Evolutionary conservation across 805 yeast genomes (phyloP).

Genomic region (Cyberlindnera veronae): DNA sequence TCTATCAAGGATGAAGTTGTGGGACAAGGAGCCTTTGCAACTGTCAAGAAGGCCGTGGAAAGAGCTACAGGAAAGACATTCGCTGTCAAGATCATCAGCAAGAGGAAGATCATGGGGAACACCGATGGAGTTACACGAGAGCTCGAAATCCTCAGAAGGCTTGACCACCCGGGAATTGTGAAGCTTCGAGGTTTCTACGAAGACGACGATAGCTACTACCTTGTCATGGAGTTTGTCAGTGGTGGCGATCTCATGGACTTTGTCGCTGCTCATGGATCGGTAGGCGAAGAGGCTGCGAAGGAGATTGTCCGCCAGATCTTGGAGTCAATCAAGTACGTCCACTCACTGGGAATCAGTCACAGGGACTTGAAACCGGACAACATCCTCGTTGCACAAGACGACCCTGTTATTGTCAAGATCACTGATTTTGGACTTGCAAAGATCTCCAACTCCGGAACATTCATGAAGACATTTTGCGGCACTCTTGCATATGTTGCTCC

Average conservation of each 20-base stretch:
- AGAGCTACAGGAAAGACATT: constrained; percentile 78
- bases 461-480: constrained; percentile 96
- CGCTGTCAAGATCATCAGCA: constrained; percentile 88
- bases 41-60: constrained; percentile 87
- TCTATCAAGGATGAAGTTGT: constrained; percentile 80
- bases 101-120: constrained; percentile 75
- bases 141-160: constrained; percentile 68
- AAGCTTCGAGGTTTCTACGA: constrained; percentile 80
- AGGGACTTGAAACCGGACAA: constrained; percentile 97
- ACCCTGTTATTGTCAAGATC: constrained; percentile 87
- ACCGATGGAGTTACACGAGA: constrained; percentile 84
- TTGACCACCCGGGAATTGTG: constrained; percentile 86
- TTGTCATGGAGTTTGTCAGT: constrained; percentile 93
- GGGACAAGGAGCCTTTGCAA: constrained; percentile 98
- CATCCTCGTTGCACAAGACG: constrained; percentile 83
- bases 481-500: constrained; percentile 97
- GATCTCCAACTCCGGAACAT: constrained; percentile 75
- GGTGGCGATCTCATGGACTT: constrained; percentile 99
- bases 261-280: constrained; percentile 87
- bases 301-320: constrained; percentile 84
- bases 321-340: constrained; percentile 83
- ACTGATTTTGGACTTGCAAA: constrained; percentile 97
- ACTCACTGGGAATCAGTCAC: constrained; percentile 87
- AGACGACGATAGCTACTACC: constrained; percentile 73
- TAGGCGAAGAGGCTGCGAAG: constrained; percentile 86